Base-by-base conservation (phyloP, 2,329 filamentous ascomycete species). In the Colletotrichum cuscutae region DNA sequence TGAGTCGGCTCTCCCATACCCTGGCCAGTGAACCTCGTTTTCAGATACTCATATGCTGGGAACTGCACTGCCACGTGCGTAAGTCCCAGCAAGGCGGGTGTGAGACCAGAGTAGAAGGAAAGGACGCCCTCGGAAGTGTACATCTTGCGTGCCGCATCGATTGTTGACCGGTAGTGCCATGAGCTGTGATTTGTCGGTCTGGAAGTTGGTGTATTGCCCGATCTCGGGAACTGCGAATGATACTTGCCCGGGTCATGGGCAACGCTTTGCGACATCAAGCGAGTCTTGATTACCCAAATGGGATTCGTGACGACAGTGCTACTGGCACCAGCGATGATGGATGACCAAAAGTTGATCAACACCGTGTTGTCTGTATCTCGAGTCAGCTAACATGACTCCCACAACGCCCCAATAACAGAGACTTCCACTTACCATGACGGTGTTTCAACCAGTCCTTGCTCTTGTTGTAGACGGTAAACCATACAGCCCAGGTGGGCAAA, bases 261-360 rank as follows among this genome's bases (percentile, higher is more conserved):
- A 83, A 87, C 75, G 89, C 91, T 93, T 85, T 98, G 97, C 49
- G 97, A 98, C 97, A 98, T 98, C 77, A 99, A 89, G 76, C 97
- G 90, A 61, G 97, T 99, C 84, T 99, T 99, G 85, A 99, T 98
- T 49, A 99, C 97, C 97, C 97, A 99, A 74, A 99, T 99, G 1
- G 97, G 97, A 82, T 98, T 99, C 28, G 97, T 99, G 75, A 93
- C 93, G 75, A 98, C 89, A 4, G 97, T 99, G 76, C 95, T 98
- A 84, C 94, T 98, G 74, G 92, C 95, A 65, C 97, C 97, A 28
- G 96, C 97, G 69, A 95, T 89, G 73, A 99, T 90, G 11, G 97
- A 98, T 26, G 97, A 97, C 86, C 94, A 95, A 76, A 97, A 93
- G 80, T 94, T 95, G 78, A 96, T 90, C 57, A 95, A 81, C 84